Percentiles rank a stretch among this genome's conserved stretches.
These are phyloP conservation scores for Skeletonema potamos DNA, from an alignment of 108 stramenopile species.

Conservation along the genomic window DNA sequence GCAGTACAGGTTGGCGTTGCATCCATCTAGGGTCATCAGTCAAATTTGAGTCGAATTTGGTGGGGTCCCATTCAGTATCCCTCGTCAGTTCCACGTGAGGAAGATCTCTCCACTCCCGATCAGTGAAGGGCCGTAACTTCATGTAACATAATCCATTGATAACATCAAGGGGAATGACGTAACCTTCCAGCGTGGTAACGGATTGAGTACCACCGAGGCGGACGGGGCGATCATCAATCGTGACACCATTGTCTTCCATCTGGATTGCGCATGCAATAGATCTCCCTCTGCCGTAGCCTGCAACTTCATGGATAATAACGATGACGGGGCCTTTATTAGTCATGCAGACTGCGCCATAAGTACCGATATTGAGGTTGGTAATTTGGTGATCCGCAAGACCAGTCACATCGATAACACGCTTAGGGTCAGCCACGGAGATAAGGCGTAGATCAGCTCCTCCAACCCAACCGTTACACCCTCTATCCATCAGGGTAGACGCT, in stretches of 20 bases:
- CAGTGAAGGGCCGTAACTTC: background rate
- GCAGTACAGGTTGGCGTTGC: background rate
- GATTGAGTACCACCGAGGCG: background rate
- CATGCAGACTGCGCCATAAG: constrained; percentile 16
- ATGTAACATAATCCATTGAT: background rate
- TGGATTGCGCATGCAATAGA: constrained; percentile 33
- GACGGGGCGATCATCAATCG: constrained; percentile 15
- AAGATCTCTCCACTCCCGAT: background rate
- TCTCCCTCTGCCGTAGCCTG: constrained; percentile 5
- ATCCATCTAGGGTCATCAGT: background rate
- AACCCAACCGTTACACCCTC: constrained; percentile 48
- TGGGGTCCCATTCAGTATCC: constrained; percentile 3
- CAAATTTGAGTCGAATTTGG: background rate
- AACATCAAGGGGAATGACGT: background rate
- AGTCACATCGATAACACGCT: constrained; percentile 13
- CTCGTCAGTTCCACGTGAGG: constrained; percentile 15
- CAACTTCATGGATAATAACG: constrained; percentile 39
- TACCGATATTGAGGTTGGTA: constrained; percentile 10
- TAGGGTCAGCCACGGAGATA: background rate
- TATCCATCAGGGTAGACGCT: constrained; percentile 23
- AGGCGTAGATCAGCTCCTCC: constrained; percentile 17
- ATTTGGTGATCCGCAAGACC: constrained; percentile 41
- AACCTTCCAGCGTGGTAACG: background rate
- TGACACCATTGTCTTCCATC: constrained; percentile 17
- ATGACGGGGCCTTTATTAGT: constrained; percentile 19